Evolutionary conservation across 257 asterid genomes (phyloP).

Genomic region (Eustoma russellianum): DNA sequence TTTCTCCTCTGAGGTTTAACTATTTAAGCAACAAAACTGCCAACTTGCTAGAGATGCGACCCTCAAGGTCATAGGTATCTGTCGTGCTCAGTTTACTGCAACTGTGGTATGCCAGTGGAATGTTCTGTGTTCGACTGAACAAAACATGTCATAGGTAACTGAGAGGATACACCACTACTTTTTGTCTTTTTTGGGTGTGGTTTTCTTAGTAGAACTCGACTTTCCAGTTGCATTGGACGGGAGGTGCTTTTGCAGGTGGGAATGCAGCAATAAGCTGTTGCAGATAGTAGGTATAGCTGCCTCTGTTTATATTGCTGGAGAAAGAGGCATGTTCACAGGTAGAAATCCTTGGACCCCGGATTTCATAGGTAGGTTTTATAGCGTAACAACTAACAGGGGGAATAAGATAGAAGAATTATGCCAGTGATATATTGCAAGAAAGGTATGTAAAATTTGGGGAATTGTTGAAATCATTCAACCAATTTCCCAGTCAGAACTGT

Average conservation of each 20-base stretch:
- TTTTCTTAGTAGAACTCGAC: constrained; percentile 8
- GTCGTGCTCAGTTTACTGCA: neutral
- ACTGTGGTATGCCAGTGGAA: neutral
- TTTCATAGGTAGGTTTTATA: constrained; percentile 25
- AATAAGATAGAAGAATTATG: too few species aligned
- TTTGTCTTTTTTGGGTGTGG: constrained; percentile 6
- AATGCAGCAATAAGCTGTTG: constrained; percentile 17
- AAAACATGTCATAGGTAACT: constrained; percentile 10
- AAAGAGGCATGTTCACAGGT: constrained; percentile 7
- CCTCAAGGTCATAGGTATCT: constrained; percentile 10
- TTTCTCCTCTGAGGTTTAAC: constrained; percentile 27
- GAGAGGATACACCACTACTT: constrained; percentile 9
- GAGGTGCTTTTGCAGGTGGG: constrained; percentile 8
- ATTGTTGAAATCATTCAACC: too few species aligned
- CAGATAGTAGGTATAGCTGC: constrained; percentile 13
- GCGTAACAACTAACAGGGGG: neutral
- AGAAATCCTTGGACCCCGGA: constrained; percentile 12
- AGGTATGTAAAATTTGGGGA: too few species aligned
- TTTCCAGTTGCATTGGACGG: constrained; percentile 3
- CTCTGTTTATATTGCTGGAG: constrained; percentile 7
- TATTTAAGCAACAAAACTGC: constrained; percentile 20
- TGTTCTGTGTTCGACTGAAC: neutral
- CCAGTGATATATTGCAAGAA: too few species aligned
- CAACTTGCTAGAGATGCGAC: constrained; percentile 20
- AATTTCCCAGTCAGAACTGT: too few species aligned